Percentiles rank a stretch among this genome's conserved stretches.
phyloP scores from a whole-genome alignment of 1,284 basidiomycete species.

The Cryptococcus hybrid region DNA sequence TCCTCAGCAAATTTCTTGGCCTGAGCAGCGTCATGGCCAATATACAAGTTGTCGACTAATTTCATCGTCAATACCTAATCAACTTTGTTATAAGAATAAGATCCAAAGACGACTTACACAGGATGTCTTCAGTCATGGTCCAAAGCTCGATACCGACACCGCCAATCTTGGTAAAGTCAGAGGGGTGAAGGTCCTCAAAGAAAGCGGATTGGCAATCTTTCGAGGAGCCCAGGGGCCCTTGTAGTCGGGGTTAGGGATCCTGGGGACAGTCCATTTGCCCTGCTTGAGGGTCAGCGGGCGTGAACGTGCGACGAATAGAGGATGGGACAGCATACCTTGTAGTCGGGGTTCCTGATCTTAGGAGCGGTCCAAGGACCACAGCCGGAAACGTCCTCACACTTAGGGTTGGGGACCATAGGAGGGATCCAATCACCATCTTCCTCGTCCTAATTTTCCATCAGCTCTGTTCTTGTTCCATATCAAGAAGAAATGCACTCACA shows the following conservation, averaged over 20 bases:
- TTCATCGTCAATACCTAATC: background rate
- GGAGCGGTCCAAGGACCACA: slow-evolving; percentile 92
- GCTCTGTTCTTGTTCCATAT: background rate
- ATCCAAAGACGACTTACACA: slow-evolving; percentile 54
- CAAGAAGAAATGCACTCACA: slow-evolving; percentile 20
- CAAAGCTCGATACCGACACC: slow-evolving; percentile 96
- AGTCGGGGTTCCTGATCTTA: slow-evolving; percentile 82
- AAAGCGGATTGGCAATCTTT: slow-evolving; percentile 82
- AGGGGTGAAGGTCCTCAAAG: slow-evolving; percentile 85
- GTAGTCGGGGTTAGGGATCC: slow-evolving; percentile 96
- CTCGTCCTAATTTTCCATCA: slow-evolving; percentile 58
- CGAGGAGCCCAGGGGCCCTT: slow-evolving; percentile 93
- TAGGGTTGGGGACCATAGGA: slow-evolving; percentile 83
- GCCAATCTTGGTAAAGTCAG: slow-evolving; percentile 83
- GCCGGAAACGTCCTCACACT: slow-evolving; percentile 83
- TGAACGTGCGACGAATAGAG: background rate
- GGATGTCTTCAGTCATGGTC: slow-evolving; percentile 98
- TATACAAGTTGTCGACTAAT: slow-evolving; percentile 80
- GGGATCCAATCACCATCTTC: slow-evolving; percentile 99
- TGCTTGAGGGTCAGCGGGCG: slow-evolving; percentile 16
- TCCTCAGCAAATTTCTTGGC: slow-evolving; percentile 77
- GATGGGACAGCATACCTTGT: slow-evolving; percentile 56
- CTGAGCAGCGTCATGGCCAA: slow-evolving; percentile 81
- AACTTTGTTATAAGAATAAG: slow-evolving; percentile 8
- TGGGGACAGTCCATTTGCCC: slow-evolving; percentile 95